These are phyloP conservation scores for Trametes cingulata DNA, from an alignment of 768 basidiomycete species.

Conservation along the genomic window DNA sequence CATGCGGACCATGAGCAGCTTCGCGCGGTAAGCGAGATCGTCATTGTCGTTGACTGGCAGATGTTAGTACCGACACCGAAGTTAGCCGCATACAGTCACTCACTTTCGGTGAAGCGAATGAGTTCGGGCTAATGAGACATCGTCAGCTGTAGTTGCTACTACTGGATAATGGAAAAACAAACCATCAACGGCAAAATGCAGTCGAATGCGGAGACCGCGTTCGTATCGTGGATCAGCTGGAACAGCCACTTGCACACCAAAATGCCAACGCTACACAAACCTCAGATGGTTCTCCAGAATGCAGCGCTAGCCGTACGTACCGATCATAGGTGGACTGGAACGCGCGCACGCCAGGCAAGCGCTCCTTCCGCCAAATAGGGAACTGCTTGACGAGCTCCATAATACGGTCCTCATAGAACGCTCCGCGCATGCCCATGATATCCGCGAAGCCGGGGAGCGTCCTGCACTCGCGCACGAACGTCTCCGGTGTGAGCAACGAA, in stretches of 20 bases:
- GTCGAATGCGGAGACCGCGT: conserved; percentile 76
- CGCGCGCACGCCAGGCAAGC: conserved; percentile 73
- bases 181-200: conserved; percentile 84
- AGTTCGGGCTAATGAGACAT: conserved; percentile 58
- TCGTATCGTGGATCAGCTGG: conserved; percentile 70
- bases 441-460: conserved; percentile 56
- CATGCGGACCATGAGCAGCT: conserved; percentile 75
- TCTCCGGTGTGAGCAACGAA: conserved; percentile 58
- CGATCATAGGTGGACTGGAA: conserved; percentile 87
- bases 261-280: conserved; percentile 52
- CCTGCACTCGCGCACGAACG: conserved; percentile 70
- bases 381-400: conserved; percentile 62
- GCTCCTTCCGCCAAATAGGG: conserved; percentile 66
- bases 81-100: conserved; percentile 13
- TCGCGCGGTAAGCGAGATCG: conserved; percentile 65
- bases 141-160: neutral
- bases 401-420: conserved; percentile 60
- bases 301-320: conserved; percentile 35
- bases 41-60: conserved; percentile 68
- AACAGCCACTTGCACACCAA: conserved; percentile 79
- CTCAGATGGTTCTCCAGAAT: neutral
- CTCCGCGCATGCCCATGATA: conserved; percentile 72
- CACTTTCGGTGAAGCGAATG: conserved; percentile 74
- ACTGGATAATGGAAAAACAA: conserved; percentile 26
- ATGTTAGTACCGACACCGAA: neutral